A percentile compares a stretch with the other conserved stretches of the same genome.
Conservation (phyloP, 805 yeast genomes). For the Suhomyces canberraensis region DNA sequence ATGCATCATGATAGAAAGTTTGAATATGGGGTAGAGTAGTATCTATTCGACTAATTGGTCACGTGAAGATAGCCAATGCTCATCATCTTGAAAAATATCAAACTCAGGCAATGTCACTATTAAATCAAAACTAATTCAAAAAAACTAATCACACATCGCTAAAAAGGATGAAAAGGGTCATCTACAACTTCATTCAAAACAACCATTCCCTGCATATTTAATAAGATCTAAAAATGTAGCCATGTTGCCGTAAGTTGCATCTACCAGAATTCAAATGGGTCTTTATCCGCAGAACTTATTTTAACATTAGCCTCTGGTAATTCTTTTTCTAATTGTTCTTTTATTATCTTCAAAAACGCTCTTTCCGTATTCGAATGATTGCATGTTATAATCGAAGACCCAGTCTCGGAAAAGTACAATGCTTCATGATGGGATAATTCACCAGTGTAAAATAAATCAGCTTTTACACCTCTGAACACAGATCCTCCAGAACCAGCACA, state of each 20-base stretch:
- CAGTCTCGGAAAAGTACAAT: slow-evolving; percentile 64
- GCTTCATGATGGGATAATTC: slow-evolving; percentile 95
- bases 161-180: no score
- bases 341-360: slow-evolving; percentile 62
- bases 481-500: slow-evolving; percentile 96
- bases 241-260: no score
- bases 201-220: no score
- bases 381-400: slow-evolving; percentile 69
- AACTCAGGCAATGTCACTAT: no score
- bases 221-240: not conserved
- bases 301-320: slow-evolving; percentile 42
- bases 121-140: no score
- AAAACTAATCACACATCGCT: no score
- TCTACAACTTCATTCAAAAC: no score
- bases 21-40: no score
- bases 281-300: slow-evolving; percentile 57
- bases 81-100: no score
- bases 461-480: slow-evolving; percentile 58
- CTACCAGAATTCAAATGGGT: slow-evolving; percentile 45
- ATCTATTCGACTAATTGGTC: no score
- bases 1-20: not conserved
- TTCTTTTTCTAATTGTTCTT: slow-evolving; percentile 46
- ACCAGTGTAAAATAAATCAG: slow-evolving; percentile 83
- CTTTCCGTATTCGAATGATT: slow-evolving; percentile 94
- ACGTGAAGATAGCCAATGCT: no score